A percentile compares a stretch with the other conserved stretches of the same genome.
Conservation (phyloP, 345 rosid genomes). For the Acer yangbiense region DNA sequence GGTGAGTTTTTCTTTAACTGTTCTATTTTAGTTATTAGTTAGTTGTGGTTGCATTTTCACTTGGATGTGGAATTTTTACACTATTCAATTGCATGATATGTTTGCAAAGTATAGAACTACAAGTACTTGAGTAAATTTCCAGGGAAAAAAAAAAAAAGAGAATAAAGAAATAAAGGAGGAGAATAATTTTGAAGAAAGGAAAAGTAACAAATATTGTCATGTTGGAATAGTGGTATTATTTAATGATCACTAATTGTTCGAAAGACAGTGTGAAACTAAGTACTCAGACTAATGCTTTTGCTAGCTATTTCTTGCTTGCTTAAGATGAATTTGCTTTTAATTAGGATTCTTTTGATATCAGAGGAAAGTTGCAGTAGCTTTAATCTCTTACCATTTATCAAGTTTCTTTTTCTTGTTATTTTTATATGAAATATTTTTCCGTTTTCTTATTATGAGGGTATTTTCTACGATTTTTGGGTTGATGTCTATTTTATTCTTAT, state of each 20-base stretch:
- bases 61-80: background rate
- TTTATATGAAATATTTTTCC: background rate
- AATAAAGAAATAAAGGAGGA: background rate
- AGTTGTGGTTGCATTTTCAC: background rate
- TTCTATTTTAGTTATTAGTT: background rate
- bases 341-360: background rate
- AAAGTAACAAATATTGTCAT: background rate
- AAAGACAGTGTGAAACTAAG: background rate
- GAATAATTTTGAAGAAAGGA: background rate
- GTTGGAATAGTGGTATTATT: background rate
- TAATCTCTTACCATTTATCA: background rate
- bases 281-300: background rate
- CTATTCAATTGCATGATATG: background rate
- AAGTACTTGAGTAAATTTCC: background rate
- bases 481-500: too few species aligned
- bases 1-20: slow-evolving; percentile 40
- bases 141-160: too few species aligned
- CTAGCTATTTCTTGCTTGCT: background rate
- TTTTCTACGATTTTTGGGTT: background rate
- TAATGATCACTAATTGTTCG: background rate
- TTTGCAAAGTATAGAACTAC: background rate
- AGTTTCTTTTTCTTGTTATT: background rate
- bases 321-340: background rate
- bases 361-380: background rate
- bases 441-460: background rate